A percentile compares a stretch with the other conserved stretches of the same genome.
These are phyloP conservation scores for Lecanicillium sp. DNA, from an alignment of 2,329 filamentous ascomycete species.

Conservation along the genomic window DNA sequence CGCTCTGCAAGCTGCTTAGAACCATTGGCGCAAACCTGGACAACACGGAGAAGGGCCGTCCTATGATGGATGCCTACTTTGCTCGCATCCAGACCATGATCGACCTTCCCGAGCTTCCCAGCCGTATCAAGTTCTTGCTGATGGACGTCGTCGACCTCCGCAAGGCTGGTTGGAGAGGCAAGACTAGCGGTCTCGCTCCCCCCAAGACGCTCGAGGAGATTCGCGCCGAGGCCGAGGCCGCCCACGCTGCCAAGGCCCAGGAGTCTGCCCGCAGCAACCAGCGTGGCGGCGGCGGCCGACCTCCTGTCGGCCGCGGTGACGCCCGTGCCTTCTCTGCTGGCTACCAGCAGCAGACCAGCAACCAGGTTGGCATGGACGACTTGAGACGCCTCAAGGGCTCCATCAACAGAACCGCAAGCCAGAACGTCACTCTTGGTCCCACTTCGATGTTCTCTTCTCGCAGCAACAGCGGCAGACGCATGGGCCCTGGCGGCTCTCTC, in stretches of 20 bases:
- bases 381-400: constrained; percentile 72
- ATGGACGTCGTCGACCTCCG: constrained; percentile 90
- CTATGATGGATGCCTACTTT: constrained; percentile 93
- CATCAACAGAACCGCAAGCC: constrained; percentile 53
- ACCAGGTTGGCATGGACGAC: constrained; percentile 87
- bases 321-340: constrained; percentile 73
- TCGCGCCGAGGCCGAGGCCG: constrained; percentile 72
- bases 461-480: constrained; percentile 80
- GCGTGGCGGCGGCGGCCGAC: constrained; percentile 63
- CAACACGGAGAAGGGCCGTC: constrained; percentile 70
- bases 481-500: constrained; percentile 68
- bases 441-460: constrained; percentile 83
- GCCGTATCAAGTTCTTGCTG: constrained; percentile 92
- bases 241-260: constrained; percentile 72
- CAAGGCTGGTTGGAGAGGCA: constrained; percentile 70
- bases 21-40: constrained; percentile 90
- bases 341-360: constrained; percentile 68
- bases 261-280: constrained; percentile 59
- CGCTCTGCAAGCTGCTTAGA: constrained; percentile 82
- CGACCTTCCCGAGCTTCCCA: constrained; percentile 72
- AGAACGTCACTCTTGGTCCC: constrained; percentile 67
- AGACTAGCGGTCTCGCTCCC: constrained; percentile 78
- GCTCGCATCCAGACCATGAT: constrained; percentile 77
- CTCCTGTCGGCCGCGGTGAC: constrained; percentile 75
- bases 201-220: constrained; percentile 96